Evolutionary conservation across 2,329 filamentous ascomycete species (phyloP), one percentile per base, ranked within the genome.

Genomic region (Calycina herbarum): DNA sequence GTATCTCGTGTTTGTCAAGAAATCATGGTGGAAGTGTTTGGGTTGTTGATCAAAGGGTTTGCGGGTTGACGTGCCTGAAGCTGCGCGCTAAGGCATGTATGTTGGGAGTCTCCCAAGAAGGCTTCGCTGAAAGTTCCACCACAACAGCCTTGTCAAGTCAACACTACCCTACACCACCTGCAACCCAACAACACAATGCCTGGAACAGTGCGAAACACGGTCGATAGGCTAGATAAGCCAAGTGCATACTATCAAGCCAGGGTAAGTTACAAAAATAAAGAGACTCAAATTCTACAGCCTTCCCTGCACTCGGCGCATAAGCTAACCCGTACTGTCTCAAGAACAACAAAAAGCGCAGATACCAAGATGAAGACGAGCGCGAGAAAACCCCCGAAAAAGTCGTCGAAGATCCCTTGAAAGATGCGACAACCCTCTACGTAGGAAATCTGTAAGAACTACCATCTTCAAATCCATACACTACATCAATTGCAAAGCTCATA

Each of bases 381-480:
- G 75, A 76, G 48, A 76, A 73, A 62, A 79, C 80, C 63, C 75
- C 77, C 29, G 82, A 87, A 63, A 87, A 90, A 51, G 80, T 86
- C 57, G 76, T 75, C 48, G 89, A 92, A 67, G 93, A 97, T 71
- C 92, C 93, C 68, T 83, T 99, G 66, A 90, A 87, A 70, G 84
- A 95, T 77, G 93, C 95, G 51, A 94, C 94, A 8, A 99, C 95
- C 0, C 91, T 99, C 77, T 99, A 99, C 76, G 94, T 99, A 58
- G 95, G 95, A 74, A 99, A 99, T 78, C 83, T 99, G 86, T 96
- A 82, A 72, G 10, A 54, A 27, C 20, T 11, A n/a, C n/a, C 45
- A 10, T 11, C 45, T 6, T 10, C n/a, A 3, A 24, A 7, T 11
- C 8, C 11, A 3, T 11, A 51, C 11, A 13, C 35, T 11, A 13